Percentiles rank a stretch among this genome's conserved stretches.
Evolutionary conservation across 495 filamentous ascomycete species (phyloP).

Genomic region (Lasiosphaeria miniovina): DNA sequence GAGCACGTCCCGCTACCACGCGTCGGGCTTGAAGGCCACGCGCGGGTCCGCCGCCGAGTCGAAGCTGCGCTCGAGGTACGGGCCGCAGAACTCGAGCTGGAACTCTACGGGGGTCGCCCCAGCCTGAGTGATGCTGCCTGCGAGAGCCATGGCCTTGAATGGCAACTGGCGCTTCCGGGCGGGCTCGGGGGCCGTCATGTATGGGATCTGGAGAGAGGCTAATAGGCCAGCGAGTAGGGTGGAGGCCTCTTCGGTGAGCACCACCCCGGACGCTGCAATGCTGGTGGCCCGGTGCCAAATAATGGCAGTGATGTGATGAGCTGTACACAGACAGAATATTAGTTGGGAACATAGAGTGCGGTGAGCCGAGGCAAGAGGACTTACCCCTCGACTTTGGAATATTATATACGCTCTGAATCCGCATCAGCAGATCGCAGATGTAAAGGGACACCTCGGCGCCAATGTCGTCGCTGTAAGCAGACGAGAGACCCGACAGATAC

Average conservation of each 20-base stretch:
- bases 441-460: slow-evolving; percentile 47
- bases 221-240: slow-evolving; percentile 8
- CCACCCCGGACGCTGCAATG: neutral
- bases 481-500: slow-evolving; percentile 35
- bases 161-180: neutral
- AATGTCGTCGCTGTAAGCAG: slow-evolving; percentile 28
- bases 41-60: slow-evolving; percentile 63
- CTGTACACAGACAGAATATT: too few species aligned
- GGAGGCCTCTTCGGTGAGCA: slow-evolving; percentile 12
- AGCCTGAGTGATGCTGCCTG: slow-evolving; percentile 1
- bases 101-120: slow-evolving; percentile 45
- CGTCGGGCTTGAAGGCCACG: slow-evolving; percentile 68
- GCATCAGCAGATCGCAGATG: slow-evolving; percentile 41
- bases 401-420: slow-evolving; percentile 8
- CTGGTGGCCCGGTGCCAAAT: slow-evolving; percentile 13
- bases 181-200: neutral
- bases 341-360: too few species aligned
- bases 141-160: slow-evolving; percentile 10
- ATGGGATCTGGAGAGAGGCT: slow-evolving; percentile 8
- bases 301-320: slow-evolving; percentile 12
- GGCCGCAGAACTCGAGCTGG: slow-evolving; percentile 64
- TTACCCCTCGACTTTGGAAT: neutral
- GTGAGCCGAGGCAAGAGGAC: neutral
- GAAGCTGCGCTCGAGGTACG: slow-evolving; percentile 69
- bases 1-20: slow-evolving; percentile 71